Percentiles rank a stretch among this genome's conserved stretches.
Evolutionary conservation across 1,139 yeast species (phyloP).

Genomic region (Sugiyamaella novakii): DNA sequence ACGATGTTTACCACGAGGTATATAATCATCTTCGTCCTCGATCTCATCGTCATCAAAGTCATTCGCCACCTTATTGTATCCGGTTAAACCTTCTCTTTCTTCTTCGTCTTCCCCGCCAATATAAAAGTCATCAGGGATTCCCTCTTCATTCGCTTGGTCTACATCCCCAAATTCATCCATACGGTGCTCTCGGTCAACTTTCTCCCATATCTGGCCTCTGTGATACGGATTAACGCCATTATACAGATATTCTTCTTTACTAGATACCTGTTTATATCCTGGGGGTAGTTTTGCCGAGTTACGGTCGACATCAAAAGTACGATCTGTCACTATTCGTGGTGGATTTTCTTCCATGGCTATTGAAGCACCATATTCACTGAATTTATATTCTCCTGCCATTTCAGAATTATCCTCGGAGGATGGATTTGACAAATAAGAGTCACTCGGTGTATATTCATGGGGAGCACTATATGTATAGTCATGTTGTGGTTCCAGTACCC

Average conservation of each 20-base stretch:
- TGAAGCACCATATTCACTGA: not conserved
- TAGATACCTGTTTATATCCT: not conserved
- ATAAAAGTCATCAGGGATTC: slow-evolving; percentile 11
- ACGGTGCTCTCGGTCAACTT: slow-evolving; percentile 13
- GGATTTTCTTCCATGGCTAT: not conserved
- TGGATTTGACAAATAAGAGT: too few relatives aligned
- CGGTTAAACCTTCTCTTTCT: slow-evolving; percentile 3
- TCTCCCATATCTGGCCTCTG: slow-evolving; percentile 9
- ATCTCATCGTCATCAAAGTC: slow-evolving; percentile 7
- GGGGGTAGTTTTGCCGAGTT: not conserved
- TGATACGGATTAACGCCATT: slow-evolving; percentile 9
- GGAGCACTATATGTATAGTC: too few relatives aligned
- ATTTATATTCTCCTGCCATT: too few relatives aligned
- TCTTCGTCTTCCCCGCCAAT: slow-evolving; percentile 18
- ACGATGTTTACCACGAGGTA: not conserved
- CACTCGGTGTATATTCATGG: too few relatives aligned
- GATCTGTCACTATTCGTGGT: not conserved
- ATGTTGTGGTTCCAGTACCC: too few relatives aligned
- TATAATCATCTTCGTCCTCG: slow-evolving; percentile 4
- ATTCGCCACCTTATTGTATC: slow-evolving; percentile 1
- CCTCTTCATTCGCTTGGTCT: slow-evolving; percentile 8
- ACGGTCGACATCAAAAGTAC: not conserved
- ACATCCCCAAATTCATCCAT: slow-evolving; percentile 16
- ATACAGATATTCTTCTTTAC: slow-evolving; percentile 1
- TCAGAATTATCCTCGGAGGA: too few relatives aligned